Base-by-base conservation (phyloP, 805 yeast species). In the Spathaspora boniae region DNA sequence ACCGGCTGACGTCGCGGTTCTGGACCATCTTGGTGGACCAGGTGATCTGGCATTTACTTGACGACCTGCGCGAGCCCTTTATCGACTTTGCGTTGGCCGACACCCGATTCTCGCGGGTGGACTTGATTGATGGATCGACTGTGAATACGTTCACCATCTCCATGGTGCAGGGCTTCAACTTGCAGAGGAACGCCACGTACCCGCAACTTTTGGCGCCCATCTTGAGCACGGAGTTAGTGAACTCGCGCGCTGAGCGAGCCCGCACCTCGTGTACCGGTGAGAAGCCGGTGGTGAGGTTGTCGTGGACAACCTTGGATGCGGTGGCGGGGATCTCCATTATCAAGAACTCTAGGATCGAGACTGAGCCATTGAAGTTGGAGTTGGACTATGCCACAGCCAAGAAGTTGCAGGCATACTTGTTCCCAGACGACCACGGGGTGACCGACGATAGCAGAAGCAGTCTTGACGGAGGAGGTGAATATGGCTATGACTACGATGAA, bases 241-340 rank as follows among this genome's bases (percentile, higher is more conserved):
- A 41, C 5, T 32, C 26, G n/a, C 40, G 30, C n/a, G 41, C 31
- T 7, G 29, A 34, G 5, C 26, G 28, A 23, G 25, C 27, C 12
- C 18, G 26, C 7, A 33, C 34, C 16, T 30, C 23, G 26, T 22
- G 44, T 23, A 16, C 36, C 20, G 32, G 37, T 17, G 32, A 41
- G 8, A 27, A 9, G n/a, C 62, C 68, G 1, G 46, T 66, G 25
- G 42, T 66, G 3, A 29, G 32, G 6, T 44, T 62, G 47, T 33
- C 60, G 8, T 89, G 98, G 98, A 73, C 77, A n/a, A 76, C 84
- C 80, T 74, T 82, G 34, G 77, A 75, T 36, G 87, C 95, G 0
- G 82, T 91, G 37, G 98, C 96, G 21, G 98, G 98, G 8, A 87
- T 89, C 33, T 74, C 84, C n/a, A 80, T 89, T 16, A 68, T 89